Evolutionary conservation across 768 basidiomycete species (phyloP).

Genomic region (Termitomyces sp.): DNA sequence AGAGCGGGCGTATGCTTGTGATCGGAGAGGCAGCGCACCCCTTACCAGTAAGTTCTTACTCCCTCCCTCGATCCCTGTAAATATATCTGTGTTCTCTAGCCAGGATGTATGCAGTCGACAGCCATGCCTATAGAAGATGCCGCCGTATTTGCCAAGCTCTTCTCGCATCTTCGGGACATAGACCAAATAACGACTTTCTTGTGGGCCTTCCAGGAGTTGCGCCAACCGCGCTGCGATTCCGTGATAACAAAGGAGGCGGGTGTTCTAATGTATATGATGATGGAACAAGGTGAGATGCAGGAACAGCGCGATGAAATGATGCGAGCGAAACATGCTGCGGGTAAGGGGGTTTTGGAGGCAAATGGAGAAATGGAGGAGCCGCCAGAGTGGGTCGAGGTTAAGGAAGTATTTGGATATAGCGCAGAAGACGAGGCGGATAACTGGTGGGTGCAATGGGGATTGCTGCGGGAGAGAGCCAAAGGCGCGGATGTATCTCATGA

Average conservation of each 20-base stretch:
- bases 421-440: constrained; percentile 55
- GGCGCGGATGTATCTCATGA: constrained; percentile 9
- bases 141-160: constrained; percentile 51
- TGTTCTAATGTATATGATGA: constrained; percentile 36
- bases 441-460: constrained; percentile 54
- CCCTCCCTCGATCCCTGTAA: background rate
- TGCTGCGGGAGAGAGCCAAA: constrained; percentile 32
- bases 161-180: constrained; percentile 41
- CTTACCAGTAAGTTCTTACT: constrained; percentile 34
- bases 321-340: constrained; percentile 23
- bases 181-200: constrained; percentile 49
- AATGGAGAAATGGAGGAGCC: constrained; percentile 7
- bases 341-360: constrained; percentile 12
- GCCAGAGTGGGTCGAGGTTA: constrained; percentile 40
- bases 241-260: constrained; percentile 36
- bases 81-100: constrained; percentile 21
- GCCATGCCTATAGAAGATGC: constrained; percentile 55
- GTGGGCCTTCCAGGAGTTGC: constrained; percentile 50
- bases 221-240: constrained; percentile 38
- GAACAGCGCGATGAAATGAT: constrained; percentile 35
- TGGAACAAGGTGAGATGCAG: constrained; percentile 36
- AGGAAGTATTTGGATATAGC: constrained; percentile 45
- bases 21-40: constrained; percentile 54
- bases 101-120: constrained; percentile 42
- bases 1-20: constrained; percentile 35